phyloP scores from a whole-genome alignment of 2,329 filamentous ascomycete genomes.

The Claviceps citrina region DNA sequence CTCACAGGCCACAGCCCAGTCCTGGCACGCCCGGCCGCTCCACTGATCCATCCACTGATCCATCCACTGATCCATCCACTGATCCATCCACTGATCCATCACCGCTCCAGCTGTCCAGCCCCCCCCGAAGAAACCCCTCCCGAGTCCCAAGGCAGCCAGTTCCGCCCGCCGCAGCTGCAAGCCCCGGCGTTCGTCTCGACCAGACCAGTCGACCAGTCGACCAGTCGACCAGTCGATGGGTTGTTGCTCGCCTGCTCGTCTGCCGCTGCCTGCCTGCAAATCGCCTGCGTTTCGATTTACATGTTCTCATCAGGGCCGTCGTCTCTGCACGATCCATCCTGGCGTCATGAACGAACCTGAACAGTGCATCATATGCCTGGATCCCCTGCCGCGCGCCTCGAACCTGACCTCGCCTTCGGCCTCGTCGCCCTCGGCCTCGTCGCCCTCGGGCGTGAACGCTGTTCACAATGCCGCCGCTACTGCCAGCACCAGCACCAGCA shows the following conservation, averaged over 20 bases:
- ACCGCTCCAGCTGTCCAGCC: not conserved
- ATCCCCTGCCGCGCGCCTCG: conserved; percentile 33
- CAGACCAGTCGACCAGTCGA: not conserved
- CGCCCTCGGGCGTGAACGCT: conserved; percentile 11
- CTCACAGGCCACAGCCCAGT: no score
- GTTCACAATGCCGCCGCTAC: conserved; percentile 2
- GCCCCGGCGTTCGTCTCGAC: not conserved
- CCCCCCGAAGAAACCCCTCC: no score
- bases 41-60: conserved; percentile 3
- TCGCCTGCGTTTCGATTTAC: conserved; percentile 21
- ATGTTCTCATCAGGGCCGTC: conserved; percentile 29
- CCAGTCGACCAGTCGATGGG: not conserved
- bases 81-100: no score
- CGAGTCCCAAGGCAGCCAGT: no score
- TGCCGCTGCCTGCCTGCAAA: conserved; percentile 7
- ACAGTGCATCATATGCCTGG: conserved; percentile 56
- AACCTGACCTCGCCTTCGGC: conserved; percentile 1
- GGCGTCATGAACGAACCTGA: conserved; percentile 39
- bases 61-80: no score
- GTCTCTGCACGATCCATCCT: conserved; percentile 22
- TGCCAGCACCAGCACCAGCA: not conserved
- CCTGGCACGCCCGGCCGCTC: not conserved
- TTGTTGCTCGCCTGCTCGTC: not conserved
- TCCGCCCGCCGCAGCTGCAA: not conserved
- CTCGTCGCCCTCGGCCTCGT: conserved; percentile 1